A percentile compares a stretch with the other conserved stretches of the same genome.
Conservation (phyloP, 495 filamentous ascomycete species). For the Hyaloscypha finlandica region DNA sequence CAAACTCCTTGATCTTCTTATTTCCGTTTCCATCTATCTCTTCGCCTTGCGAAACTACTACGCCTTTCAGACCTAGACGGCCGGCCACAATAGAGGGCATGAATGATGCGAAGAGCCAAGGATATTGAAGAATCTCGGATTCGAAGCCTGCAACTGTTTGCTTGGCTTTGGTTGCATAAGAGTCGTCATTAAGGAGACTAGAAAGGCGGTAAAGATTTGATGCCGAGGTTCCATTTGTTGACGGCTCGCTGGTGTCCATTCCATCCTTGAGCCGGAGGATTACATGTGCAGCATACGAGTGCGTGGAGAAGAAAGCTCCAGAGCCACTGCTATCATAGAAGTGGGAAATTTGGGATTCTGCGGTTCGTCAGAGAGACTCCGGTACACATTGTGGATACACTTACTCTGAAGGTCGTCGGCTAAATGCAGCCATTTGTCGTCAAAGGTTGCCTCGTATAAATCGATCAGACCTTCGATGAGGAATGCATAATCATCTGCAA, state of each 20-base stretch:
- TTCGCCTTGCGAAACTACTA: slow-evolving; percentile 25
- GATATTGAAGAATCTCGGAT: slow-evolving; percentile 87
- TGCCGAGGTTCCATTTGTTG: slow-evolving; percentile 81
- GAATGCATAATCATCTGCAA: slow-evolving; percentile 96
- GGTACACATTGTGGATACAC: slow-evolving; percentile 21
- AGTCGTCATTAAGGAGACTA: slow-evolving; percentile 65
- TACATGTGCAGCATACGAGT: slow-evolving; percentile 63
- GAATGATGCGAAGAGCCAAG: slow-evolving; percentile 81
- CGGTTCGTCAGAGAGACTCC: slow-evolving; percentile 2
- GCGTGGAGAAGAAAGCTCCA: slow-evolving; percentile 88
- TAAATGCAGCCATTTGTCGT: slow-evolving; percentile 77
- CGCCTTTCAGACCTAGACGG: slow-evolving; percentile 49
- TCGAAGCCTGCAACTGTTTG: slow-evolving; percentile 83
- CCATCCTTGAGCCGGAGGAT: slow-evolving; percentile 90
- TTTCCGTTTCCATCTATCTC: slow-evolving; percentile 20
- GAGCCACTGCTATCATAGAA: slow-evolving; percentile 62
- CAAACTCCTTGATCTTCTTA: slow-evolving; percentile 27
- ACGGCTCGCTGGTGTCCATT: slow-evolving; percentile 88
- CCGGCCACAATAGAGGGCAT: slow-evolving; percentile 71
- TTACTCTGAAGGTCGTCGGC: slow-evolving; percentile 81
- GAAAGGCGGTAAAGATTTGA: slow-evolving; percentile 81
- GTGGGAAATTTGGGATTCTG: slow-evolving; percentile 64
- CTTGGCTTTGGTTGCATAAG: slow-evolving; percentile 63
- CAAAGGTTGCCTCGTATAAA: slow-evolving; percentile 85
- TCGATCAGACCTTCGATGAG: slow-evolving; percentile 81